A percentile compares a stretch with the other conserved stretches of the same genome.
Evolutionary conservation across 805 yeast species (phyloP).

Genomic region (Wickerhamiella hasegawae): DNA sequence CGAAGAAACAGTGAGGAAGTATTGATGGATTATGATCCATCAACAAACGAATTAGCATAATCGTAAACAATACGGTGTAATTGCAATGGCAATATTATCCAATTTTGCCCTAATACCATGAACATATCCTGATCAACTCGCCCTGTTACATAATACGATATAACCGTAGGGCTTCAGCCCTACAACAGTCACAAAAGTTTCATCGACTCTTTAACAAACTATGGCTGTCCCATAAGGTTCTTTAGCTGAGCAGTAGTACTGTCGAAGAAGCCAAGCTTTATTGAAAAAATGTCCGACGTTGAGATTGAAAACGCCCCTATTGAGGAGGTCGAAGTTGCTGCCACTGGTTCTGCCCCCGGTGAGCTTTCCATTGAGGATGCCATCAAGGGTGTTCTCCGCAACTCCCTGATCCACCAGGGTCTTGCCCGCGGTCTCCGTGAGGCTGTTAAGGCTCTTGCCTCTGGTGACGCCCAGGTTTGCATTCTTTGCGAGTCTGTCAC

Average conservation of each 20-base stretch:
- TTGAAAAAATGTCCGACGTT: conserved; percentile 58
- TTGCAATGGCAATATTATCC: too few relatives aligned
- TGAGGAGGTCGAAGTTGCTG: conserved; percentile 68
- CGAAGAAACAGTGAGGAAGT: too few relatives aligned
- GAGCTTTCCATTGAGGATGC: conserved; percentile 96
- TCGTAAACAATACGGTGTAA: too few relatives aligned
- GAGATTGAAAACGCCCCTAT: conserved; percentile 73
- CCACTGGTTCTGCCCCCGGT: conserved; percentile 69
- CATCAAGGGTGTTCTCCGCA: conserved; percentile 93
- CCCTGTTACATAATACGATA: too few relatives aligned
- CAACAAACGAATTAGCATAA: too few relatives aligned
- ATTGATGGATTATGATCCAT: too few relatives aligned
- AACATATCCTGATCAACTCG: too few relatives aligned
- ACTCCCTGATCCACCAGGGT: conserved; percentile 97
- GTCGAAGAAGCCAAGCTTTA: conserved; percentile 17
- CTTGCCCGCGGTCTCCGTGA: conserved; percentile 99
- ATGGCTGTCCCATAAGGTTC: too few relatives aligned
- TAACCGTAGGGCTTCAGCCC: too few relatives aligned
- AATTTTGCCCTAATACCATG: too few relatives aligned
- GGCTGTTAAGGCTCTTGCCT: conserved; percentile 96
- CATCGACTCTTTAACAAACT: too few relatives aligned
- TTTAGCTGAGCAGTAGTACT: conserved; percentile 19
- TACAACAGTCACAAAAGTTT: too few relatives aligned
- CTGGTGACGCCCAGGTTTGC: conserved; percentile 95
- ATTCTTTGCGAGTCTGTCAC: conserved; percentile 97